Base-by-base conservation (phyloP, 768 basidiomycete species). In the Kwoniella shandongensis region DNA sequence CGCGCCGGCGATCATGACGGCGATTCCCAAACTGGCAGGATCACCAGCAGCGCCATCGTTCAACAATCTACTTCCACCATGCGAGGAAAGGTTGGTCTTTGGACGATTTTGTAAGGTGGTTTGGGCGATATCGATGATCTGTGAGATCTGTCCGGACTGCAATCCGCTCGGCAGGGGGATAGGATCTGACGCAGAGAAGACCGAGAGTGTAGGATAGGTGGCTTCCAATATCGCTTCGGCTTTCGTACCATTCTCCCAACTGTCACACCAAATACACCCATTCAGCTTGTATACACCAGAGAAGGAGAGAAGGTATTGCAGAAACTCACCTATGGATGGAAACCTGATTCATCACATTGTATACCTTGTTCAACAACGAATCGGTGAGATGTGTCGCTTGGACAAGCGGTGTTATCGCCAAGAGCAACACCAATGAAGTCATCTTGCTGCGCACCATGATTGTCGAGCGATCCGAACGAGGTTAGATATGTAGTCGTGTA, bases 321-420 rank as follows among this genome's bases (percentile, higher is more conserved):
- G 20, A 39, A 27, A 65, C 71, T 44, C 51, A 70, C 71, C 61
- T 63, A 20, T 63, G 57, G 13, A 39, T 40, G n/a, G 61, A 60
- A 35, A 74, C 63, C 23, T 62, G 41, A 17, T 72, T 56, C 73
- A 74, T 71, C 26, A 72, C 63, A 58, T 67, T 55, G 48, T 66
- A 63, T 13, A 74, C 70, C 30, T 72, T 58, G 30, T 50, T 46
- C 50, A 72, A 46, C 5, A 51, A 25, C 15, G 55, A 54, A 50
- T 65, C 61, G 26, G 67, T 63, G 15, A 71, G 58, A 40, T 71
- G 63, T 23, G 55, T 57, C 5, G 69, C 69, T 4, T 39, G n/a
- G 18, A 57, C 54, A 12, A 88, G 84, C 56, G 69, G 81, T 26
- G 53, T 73, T 0, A 65, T 81, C 18, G 76, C 88, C 52, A 86